Conservation (phyloP, 2,329 filamentous ascomycete genomes). For the Colletotrichum lupini region DNA sequence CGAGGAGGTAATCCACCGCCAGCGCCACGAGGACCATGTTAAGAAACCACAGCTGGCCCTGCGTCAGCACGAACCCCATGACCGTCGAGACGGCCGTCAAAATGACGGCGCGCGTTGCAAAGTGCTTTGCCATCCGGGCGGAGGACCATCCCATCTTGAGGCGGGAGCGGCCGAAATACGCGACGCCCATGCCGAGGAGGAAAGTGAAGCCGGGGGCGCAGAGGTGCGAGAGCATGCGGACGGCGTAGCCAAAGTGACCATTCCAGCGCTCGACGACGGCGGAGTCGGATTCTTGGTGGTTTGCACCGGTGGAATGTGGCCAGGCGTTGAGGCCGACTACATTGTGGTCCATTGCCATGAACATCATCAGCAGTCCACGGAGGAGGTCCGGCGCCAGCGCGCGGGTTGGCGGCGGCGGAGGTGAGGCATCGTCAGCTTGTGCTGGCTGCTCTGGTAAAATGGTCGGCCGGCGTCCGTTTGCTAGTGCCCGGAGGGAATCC, state of each 20-base stretch:
- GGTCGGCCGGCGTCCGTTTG: background rate
- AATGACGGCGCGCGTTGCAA: constrained; percentile 49
- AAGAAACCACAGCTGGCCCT: constrained; percentile 52
- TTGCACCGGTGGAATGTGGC: constrained; percentile 50
- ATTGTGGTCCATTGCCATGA: constrained; percentile 58
- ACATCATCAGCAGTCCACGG: constrained; percentile 55
- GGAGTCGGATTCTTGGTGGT: constrained; percentile 50
- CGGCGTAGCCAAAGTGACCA: constrained; percentile 47
- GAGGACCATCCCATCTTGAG: constrained; percentile 51
- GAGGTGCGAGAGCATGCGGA: constrained; percentile 56
- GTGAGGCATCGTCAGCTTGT: background rate
- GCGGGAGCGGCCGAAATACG: constrained; percentile 56
- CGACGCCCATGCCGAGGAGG: constrained; percentile 57
- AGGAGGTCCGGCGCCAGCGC: constrained; percentile 56
- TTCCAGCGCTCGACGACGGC: constrained; percentile 50
- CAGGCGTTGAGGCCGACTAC: constrained; percentile 52
- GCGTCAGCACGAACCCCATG: constrained; percentile 46
- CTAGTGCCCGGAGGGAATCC: background rate
- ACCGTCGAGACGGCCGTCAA: constrained; percentile 47
- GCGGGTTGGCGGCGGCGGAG: constrained; percentile 37
- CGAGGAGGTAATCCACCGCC: constrained; percentile 57
- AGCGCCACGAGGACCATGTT: constrained; percentile 57
- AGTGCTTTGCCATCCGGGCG: constrained; percentile 49
- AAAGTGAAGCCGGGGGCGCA: constrained; percentile 59
- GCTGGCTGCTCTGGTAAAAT: background rate